Conservation (phyloP, 306 rosid genomes). For the Cercis canadensis region DNA sequence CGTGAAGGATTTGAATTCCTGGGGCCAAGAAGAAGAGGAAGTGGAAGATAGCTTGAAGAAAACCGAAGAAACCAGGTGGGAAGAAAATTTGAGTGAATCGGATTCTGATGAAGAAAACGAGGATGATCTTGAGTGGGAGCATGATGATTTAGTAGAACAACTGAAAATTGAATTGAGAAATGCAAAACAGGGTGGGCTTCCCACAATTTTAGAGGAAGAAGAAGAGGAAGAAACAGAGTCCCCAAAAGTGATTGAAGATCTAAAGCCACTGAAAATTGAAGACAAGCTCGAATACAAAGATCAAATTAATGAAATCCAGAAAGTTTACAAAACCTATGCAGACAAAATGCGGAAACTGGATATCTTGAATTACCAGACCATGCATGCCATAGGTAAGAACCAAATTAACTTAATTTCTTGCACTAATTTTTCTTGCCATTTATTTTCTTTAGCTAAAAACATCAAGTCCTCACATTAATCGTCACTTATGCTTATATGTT, state of each 20-base stretch:
- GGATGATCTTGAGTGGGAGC: conserved; percentile 60
- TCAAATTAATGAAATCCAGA: conserved; percentile 65
- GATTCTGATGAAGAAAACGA: conserved; percentile 46
- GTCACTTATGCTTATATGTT: background rate
- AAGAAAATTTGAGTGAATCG: conserved; percentile 29
- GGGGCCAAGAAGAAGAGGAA: conserved; percentile 34
- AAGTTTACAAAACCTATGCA: conserved; percentile 62
- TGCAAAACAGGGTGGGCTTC: conserved; percentile 76
- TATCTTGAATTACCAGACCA: conserved; percentile 75
- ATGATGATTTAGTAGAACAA: conserved; percentile 76
- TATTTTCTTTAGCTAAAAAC: no score
- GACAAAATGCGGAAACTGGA: conserved; percentile 86
- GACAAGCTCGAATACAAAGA: conserved; percentile 62
- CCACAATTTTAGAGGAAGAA: conserved; percentile 83
- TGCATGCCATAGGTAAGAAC: conserved; percentile 85
- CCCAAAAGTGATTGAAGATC: conserved; percentile 42
- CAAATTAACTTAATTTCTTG: conserved; percentile 6
- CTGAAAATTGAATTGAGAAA: conserved; percentile 69
- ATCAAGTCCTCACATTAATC: no score
- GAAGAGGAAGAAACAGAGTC: conserved; percentile 50
- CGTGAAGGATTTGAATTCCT: conserved; percentile 28
- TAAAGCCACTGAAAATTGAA: conserved; percentile 57
- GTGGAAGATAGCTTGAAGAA: conserved; percentile 14
- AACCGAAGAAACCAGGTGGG: conserved; percentile 39
- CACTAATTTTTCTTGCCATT: background rate